Base-by-base conservation (phyloP, 192 early-diverging fungal species). In the Coemansia sp. region DNA sequence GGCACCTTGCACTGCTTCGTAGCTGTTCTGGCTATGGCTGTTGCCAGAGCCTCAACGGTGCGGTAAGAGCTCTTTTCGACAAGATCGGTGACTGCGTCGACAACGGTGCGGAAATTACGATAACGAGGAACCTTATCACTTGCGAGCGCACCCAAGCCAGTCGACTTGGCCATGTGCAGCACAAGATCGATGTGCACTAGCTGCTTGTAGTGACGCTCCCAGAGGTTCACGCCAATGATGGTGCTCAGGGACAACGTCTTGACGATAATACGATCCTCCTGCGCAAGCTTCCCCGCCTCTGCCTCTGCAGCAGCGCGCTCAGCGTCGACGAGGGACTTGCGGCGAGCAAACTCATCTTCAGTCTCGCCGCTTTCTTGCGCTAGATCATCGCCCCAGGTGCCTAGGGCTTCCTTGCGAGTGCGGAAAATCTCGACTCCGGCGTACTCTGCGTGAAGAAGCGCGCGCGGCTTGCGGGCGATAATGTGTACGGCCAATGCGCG, bases 171-270 rank as follows among this genome's bases (percentile, higher is more conserved):
- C 1, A 64, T 50, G 67, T 77, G 76, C 14, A 85, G 67, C 13
- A 78, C 78, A 50, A 94, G 88, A n/a, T 85, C 84, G 34, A 95
- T 73, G 64, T 92, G 93, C 63, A 99, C 72, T 4, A 95, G 78
- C 71, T 99, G 98, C 72, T 94, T 94, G 79, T 95, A 93, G 67
- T 94, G 91, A 24, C 96, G 85, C 77, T 99, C 98, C 93, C 95
- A 96, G 14, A 93, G 90, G 73, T 97, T 94, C 11, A 99, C 90
- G 27, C 98, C 98, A 50, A 99, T 92, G 39, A 99, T 94, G 21
- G 93, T 89, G 73, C 85, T 90, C 17, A 95, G 79, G 14, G 78
- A 79, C 53, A 99, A 81, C 66, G 89, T 86, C 69, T 92, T 89
- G 65, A 99, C 93, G 74, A 95, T 90, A 39, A 97, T 91, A 42